Evolutionary conservation across 108 stramenopile species (phyloP).

Genomic region (Cyclotella cryptica): DNA sequence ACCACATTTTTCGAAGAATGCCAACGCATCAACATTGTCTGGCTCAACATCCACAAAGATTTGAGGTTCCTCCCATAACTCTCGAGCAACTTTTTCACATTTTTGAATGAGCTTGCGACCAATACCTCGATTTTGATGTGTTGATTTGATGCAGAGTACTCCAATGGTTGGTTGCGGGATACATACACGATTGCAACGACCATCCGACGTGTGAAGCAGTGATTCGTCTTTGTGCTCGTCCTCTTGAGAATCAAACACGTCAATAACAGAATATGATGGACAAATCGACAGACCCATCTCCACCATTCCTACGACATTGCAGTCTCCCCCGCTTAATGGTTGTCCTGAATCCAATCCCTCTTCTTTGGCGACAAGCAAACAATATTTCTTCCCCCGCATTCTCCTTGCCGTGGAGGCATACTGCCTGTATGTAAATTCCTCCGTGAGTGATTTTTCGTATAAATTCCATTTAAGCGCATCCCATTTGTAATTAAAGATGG

Average conservation of each 20-base stretch:
- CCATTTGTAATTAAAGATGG: constrained; percentile 5
- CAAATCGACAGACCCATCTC: constrained; percentile 54
- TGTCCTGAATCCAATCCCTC: constrained; percentile 3
- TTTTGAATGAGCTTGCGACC: constrained; percentile 31
- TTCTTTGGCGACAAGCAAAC: constrained; percentile 56
- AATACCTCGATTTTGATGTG: constrained; percentile 40
- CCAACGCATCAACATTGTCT: constrained; percentile 25
- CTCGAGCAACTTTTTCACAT: constrained; percentile 35
- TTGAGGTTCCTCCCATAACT: constrained; percentile 29
- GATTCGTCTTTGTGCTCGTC: constrained; percentile 6
- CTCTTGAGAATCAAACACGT: background rate
- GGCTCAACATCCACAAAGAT: constrained; percentile 47
- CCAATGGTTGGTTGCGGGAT: constrained; percentile 39
- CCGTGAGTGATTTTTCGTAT: constrained; percentile 47
- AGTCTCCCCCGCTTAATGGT: background rate
- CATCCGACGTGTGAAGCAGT: too few relatives aligned
- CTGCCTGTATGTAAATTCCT: constrained; percentile 54
- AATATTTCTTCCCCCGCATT: constrained; percentile 66
- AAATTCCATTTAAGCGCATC: constrained; percentile 38
- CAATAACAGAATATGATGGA: background rate
- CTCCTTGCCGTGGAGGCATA: constrained; percentile 44
- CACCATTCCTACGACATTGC: constrained; percentile 49
- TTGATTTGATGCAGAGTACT: constrained; percentile 41
- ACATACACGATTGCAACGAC: background rate
- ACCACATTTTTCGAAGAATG: constrained; percentile 36